These are phyloP conservation scores for Phyllosticta ampelicida DNA, from an alignment of 2,329 filamentous ascomycete genomes.

Conservation along the genomic window DNA sequence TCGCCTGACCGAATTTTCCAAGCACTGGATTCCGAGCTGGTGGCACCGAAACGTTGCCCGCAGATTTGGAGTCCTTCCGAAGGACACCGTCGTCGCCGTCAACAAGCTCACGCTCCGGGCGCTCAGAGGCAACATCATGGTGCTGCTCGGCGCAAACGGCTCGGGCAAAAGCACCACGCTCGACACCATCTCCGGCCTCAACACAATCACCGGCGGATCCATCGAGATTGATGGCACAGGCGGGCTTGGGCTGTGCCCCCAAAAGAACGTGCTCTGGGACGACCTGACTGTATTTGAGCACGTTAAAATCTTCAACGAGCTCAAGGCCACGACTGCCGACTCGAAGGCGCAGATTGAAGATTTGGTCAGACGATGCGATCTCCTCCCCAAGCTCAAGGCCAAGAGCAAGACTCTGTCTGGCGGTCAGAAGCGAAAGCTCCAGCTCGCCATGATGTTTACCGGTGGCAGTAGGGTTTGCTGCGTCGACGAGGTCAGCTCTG, in stretches of 20 bases:
- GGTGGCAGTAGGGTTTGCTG: slow-evolving; percentile 82
- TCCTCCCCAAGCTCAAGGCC: slow-evolving; percentile 62
- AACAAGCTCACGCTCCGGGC: slow-evolving; percentile 61
- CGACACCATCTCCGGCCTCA: slow-evolving; percentile 76
- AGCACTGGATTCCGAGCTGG: slow-evolving; percentile 60
- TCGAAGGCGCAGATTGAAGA: slow-evolving; percentile 48
- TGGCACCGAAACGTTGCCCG: slow-evolving; percentile 41
- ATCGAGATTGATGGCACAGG: slow-evolving; percentile 70
- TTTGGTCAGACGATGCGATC: slow-evolving; percentile 61
- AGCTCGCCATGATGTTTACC: slow-evolving; percentile 91
- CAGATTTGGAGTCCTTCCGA: slow-evolving; percentile 36
- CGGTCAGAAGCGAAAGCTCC: slow-evolving; percentile 84
- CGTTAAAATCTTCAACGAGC: slow-evolving; percentile 67
- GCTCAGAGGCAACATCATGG: slow-evolving; percentile 69
- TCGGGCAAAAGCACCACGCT: slow-evolving; percentile 85
- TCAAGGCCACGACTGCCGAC: slow-evolving; percentile 58
- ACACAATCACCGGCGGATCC: slow-evolving; percentile 61
- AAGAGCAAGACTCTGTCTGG: slow-evolving; percentile 70
- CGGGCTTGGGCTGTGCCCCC: slow-evolving; percentile 76
- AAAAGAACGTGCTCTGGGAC: slow-evolving; percentile 92
- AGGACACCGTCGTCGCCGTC: slow-evolving; percentile 69
- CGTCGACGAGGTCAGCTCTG: slow-evolving; percentile 83
- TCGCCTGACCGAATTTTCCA: slow-evolving; percentile 61
- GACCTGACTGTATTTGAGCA: slow-evolving; percentile 80
- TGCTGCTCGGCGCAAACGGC: slow-evolving; percentile 79